Evolutionary conservation across 805 yeast genomes (phyloP).

Genomic region (Starmerella bacillaris): DNA sequence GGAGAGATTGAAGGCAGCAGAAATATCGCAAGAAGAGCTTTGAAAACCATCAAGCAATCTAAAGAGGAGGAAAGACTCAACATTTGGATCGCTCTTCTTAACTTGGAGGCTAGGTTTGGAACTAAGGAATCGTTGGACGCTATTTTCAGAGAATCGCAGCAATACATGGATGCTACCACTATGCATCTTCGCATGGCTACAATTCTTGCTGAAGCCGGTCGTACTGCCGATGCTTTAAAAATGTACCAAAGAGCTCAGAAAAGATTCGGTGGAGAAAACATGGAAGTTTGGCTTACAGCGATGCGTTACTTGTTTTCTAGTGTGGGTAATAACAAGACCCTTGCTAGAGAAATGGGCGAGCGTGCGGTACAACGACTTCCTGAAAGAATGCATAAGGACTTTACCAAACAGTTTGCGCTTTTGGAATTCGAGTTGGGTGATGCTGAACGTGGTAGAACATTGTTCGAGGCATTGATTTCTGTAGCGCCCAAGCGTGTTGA

Average conservation of each 20-base stretch:
- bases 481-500: slow-evolving; percentile 86
- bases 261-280: slow-evolving; percentile 54
- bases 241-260: slow-evolving; percentile 52
- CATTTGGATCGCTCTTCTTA: slow-evolving; percentile 87
- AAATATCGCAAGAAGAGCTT: slow-evolving; percentile 80
- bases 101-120: slow-evolving; percentile 89
- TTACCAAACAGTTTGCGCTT: slow-evolving; percentile 75
- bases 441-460: slow-evolving; percentile 81
- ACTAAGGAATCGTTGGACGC: slow-evolving; percentile 64
- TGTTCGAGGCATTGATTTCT: slow-evolving; percentile 78
- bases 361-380: slow-evolving; percentile 44
- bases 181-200: slow-evolving; percentile 67
- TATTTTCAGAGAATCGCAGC: slow-evolving; percentile 66
- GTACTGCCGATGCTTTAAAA: slow-evolving; percentile 48
- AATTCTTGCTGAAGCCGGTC: slow-evolving; percentile 59
- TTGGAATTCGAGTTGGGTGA: slow-evolving; percentile 69
- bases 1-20: slow-evolving; percentile 91
- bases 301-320: slow-evolving; percentile 52
- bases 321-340: slow-evolving; percentile 29
- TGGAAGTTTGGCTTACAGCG: slow-evolving; percentile 64
- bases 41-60: slow-evolving; percentile 72
- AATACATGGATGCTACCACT: slow-evolving; percentile 72
- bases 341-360: slow-evolving; percentile 49
- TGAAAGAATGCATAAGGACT: slow-evolving; percentile 27
- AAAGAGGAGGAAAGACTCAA: slow-evolving; percentile 87